Evolutionary conservation across 805 yeast species (phyloP).

Genomic region (Saturnispora serradocipensis): DNA sequence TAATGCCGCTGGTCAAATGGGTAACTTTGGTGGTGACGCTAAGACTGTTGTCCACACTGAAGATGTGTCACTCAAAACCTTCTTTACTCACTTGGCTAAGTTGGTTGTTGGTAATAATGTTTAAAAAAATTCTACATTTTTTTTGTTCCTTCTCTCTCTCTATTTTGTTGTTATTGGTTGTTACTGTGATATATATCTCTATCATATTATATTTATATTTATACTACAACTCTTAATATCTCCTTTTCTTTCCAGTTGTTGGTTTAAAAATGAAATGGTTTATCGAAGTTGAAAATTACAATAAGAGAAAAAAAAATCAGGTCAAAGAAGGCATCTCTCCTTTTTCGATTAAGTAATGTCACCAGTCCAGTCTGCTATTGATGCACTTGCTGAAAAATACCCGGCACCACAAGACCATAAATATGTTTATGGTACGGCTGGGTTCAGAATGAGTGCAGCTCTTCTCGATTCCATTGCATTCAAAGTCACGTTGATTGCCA

Average conservation of each 20-base stretch:
- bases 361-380: neutral
- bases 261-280: neutral
- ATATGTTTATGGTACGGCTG: constrained; percentile 92
- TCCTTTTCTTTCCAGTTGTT: neutral
- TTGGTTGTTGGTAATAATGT: constrained; percentile 54
- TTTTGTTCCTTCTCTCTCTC: neutral
- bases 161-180: neutral
- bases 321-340: neutral
- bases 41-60: constrained; percentile 87
- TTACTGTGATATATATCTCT: neutral
- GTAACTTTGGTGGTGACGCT: constrained; percentile 37
- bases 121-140: neutral
- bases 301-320: neutral
- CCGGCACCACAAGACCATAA: constrained; percentile 36
- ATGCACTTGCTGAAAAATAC: constrained; percentile 19
- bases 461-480: constrained; percentile 73
- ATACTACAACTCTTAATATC: neutral
- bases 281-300: neutral
- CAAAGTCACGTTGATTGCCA: constrained; percentile 75
- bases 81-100: constrained; percentile 90
- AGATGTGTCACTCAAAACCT: constrained; percentile 89
- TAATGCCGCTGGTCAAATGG: constrained; percentile 34
- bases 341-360: neutral
- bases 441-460: constrained; percentile 72
- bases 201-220: neutral